Conservation (phyloP, 2,329 filamentous ascomycete genomes). For the Paramyrothecium roridum region DNA sequence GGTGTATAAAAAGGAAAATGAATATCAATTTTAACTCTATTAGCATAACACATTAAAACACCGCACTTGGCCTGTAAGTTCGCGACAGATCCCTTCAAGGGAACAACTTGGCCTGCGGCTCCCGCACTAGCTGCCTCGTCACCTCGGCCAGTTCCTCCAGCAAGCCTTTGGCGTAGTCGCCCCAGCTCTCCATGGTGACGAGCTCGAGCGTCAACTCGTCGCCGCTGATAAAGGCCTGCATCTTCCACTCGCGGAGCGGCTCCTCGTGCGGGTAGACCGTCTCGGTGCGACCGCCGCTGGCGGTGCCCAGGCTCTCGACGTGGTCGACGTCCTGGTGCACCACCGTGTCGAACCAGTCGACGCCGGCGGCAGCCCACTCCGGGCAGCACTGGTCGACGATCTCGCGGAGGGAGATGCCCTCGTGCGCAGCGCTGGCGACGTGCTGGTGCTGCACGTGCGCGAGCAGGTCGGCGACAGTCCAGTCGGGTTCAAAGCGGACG, state of each 20-base stretch:
- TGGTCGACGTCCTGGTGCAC: constrained; percentile 60
- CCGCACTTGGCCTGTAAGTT: neutral
- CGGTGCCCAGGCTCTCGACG: constrained; percentile 48
- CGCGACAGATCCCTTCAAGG: neutral
- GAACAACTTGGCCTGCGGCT: constrained; percentile 13
- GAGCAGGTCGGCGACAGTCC: constrained; percentile 51
- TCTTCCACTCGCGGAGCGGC: constrained; percentile 54
- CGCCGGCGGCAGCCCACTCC: constrained; percentile 30
- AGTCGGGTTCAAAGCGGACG: constrained; percentile 47
- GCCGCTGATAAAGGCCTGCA: constrained; percentile 56
- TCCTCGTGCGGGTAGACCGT: constrained; percentile 58
- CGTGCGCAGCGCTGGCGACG: constrained; percentile 51
- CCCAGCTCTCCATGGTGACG: constrained; percentile 57
- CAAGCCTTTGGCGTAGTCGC: constrained; percentile 44
- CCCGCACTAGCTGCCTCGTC: constrained; percentile 7
- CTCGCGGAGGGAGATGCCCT: constrained; percentile 51
- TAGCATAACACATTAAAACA: too few relatives aligned
- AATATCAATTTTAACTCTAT: too few relatives aligned
- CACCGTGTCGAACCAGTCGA: constrained; percentile 50
- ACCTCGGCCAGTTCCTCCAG: constrained; percentile 44
- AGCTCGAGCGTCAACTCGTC: constrained; percentile 54
- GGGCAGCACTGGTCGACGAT: constrained; percentile 44
- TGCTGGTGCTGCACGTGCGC: constrained; percentile 54
- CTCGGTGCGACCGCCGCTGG: constrained; percentile 40
- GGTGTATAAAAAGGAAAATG: too few relatives aligned